These are phyloP conservation scores for Eutrema salsugineum DNA, from an alignment of 441 rosid species.

Conservation along the genomic window DNA sequence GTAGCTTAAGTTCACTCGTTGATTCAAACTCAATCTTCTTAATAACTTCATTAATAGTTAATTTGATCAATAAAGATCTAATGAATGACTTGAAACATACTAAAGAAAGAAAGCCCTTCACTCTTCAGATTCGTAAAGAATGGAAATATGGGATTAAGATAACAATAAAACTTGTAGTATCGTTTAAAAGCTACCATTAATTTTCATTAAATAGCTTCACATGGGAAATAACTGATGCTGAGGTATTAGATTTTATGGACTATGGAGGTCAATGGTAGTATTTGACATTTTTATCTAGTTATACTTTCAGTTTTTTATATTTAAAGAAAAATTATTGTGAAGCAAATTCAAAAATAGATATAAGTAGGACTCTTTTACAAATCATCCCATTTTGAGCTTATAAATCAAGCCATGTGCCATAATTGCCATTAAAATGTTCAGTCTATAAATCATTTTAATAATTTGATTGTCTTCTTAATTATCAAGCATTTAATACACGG, in stretches of 20 bases:
- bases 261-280: conserved; percentile 26
- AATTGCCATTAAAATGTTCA: background rate
- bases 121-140: conserved; percentile 11
- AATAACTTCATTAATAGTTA: background rate
- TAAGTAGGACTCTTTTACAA: background rate
- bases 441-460: background rate
- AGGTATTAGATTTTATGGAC: conserved; percentile 18
- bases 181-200: conserved; percentile 23
- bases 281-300: conserved; percentile 13
- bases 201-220: conserved; percentile 30
- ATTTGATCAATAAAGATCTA: background rate
- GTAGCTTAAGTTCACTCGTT: background rate
- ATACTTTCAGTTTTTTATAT: too few relatives aligned
- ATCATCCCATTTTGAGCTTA: background rate
- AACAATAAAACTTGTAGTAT: background rate
- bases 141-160: background rate
- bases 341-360: background rate
- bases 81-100: background rate
- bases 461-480: conserved; percentile 7
- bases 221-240: conserved; percentile 31
- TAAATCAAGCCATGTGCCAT: background rate
- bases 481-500: conserved; percentile 15
- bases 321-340: too few relatives aligned
- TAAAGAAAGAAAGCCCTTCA: background rate
- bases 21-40: background rate